Evolutionary conservation across 192 early-diverging fungal species (phyloP), one percentile per base, ranked within the genome.

Genomic region (Piromyces sp.): DNA sequence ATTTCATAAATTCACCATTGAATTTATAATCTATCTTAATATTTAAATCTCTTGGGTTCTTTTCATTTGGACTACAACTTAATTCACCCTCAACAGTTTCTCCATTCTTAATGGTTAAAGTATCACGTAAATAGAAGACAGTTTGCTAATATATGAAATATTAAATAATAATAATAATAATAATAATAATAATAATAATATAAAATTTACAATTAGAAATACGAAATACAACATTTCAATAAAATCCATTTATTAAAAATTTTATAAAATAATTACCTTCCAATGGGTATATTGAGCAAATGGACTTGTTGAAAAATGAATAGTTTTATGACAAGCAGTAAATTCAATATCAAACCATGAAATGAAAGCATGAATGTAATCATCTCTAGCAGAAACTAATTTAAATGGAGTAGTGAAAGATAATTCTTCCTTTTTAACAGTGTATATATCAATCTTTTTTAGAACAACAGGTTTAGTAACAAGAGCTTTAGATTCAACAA

Each of bases 281-380:
- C 98, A 99, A 85, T 99, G 98, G n/a, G 98, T 99, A 89, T 97
- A 93, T 87, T 91, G 87, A 83, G 90, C 87, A 83, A 94, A 91
- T 11, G 95, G 93, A 36, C 97, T 89, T 82, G 97, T 93, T 85
- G 95, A 87, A 85, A 95, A 90, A 78, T 87, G 86, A 30, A 97
- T 89, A 79, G 92, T 92, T 84, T 96, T 94, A 87, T 97, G 95
- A 87, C 94, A 95, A 79, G 94, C 93, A 12, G 92, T 93, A 89
- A 99, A 98, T 87, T 91, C 92, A 83, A 96, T 98, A 87, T 99
- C 97, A 84, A 99, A 99, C 93, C 96, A 99, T 79, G 91, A 90
- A 78, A 99, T 91, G 83, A 99, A 96, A 9, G 94, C 97, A 82
- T 96, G 93, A 28, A 98, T 86, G 83, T 93, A 95, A 87, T 97